Evolutionary conservation across 495 filamentous ascomycete genomes (phyloP), one percentile per base, ranked within the genome.

Genomic region (Podospora pseudocomata): DNA sequence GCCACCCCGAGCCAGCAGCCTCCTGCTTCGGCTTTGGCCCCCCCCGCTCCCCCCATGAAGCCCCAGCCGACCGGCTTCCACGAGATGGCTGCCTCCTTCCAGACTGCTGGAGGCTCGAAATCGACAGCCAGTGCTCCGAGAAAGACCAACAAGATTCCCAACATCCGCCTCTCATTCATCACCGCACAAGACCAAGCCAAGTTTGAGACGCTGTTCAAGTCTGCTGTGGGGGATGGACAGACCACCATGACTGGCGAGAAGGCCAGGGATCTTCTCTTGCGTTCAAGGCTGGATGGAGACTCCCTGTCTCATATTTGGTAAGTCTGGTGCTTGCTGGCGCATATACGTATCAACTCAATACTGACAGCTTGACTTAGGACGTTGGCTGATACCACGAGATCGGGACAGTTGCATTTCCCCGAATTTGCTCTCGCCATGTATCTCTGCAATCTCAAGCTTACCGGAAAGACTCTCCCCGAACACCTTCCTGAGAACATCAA

Each of bases 371-470:
- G 13, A 59, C 44, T 60, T 65, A 94, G 91, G 93, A 92, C 92
- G 16, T 79, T 99, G n/a, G 92, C 92, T 19, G 96, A 99, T 81
- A 97, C 96, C 2, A 99, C 96, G 11, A 94, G 94, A 80, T 94
- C 94, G 4, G 96, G 96, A 18, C 94, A 97, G 76, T 84, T 99
- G 55, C 90, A 97, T 70, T 99, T 99, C 79, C 96, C 96, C 30
- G 96, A 99, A 79, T 98, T 99, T 68, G 96, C 95, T 13, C 82
- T 99, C 61, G 93, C 96, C 56, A 97, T 99, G 96, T 99, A 99
- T 75, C 89, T 99, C 20, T 99, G 96, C 82, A 98, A 97, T 70
- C 74, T 98, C 71, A 93, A 91, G 79, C 83, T 97, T 18, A 91
- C 91, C 18, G 94, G 94, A 32, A 97, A 96, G 77, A 81, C 87